These are phyloP conservation scores for Trichosanthes cucumerina DNA, from an alignment of 306 rosid genomes.

Conservation along the genomic window DNA sequence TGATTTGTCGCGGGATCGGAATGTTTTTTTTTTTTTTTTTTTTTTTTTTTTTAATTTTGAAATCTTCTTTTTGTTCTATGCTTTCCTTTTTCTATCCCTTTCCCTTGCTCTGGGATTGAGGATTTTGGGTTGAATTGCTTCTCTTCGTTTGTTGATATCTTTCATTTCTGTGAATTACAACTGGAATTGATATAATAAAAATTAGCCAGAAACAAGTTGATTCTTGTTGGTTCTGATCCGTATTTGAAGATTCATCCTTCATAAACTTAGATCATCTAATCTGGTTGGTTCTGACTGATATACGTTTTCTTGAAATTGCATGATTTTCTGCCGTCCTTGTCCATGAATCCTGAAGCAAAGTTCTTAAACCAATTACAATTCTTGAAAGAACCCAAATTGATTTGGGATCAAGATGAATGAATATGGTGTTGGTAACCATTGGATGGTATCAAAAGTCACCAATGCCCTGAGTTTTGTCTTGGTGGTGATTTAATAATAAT, in stretches of 20 bases:
- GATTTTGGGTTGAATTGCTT: neutral
- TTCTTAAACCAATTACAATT: neutral
- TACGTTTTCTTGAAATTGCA: neutral
- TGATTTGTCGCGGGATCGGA: neutral
- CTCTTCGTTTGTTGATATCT: neutral
- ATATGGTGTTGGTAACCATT: neutral
- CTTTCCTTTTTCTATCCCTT: neutral
- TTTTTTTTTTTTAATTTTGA: neutral
- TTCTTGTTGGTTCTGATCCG: neutral
- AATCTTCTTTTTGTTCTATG: neutral
- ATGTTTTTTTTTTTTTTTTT: neutral
- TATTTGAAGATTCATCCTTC: neutral
- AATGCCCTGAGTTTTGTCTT: neutral
- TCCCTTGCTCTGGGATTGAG: constrained; percentile 2
- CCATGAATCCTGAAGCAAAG: neutral
- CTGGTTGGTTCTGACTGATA: neutral
- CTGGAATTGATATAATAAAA: neutral
- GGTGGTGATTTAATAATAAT: neutral
- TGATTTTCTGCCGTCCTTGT: neutral
- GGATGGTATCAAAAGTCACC: neutral
- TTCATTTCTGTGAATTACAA: constrained; percentile 3
- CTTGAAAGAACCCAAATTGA: neutral
- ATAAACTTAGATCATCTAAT: neutral
- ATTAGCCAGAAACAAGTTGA: neutral
- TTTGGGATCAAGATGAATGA: neutral